A percentile compares a stretch with the other conserved stretches of the same genome.
Evolutionary conservation across 768 basidiomycete genomes (phyloP).

Genomic region (Hortiboletus campestris): DNA sequence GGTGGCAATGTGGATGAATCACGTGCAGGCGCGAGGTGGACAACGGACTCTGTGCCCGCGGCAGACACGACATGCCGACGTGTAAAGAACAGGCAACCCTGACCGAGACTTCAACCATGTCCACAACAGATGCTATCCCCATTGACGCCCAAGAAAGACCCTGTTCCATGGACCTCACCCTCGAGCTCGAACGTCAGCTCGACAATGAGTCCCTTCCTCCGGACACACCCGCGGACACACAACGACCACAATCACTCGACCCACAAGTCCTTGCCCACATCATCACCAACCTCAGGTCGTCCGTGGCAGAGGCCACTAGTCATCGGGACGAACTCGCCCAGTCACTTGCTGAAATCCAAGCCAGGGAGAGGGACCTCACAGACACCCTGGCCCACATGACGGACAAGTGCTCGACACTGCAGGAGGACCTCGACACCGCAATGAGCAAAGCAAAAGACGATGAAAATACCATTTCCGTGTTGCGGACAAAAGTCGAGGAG

Average conservation of each 20-base stretch:
- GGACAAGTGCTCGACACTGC: constrained; percentile 59
- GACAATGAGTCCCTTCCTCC: constrained; percentile 59
- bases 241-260: constrained; percentile 58
- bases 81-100: not conserved
- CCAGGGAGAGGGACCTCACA: constrained; percentile 57
- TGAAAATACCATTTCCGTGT: constrained; percentile 70
- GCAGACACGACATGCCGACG: constrained; percentile 9
- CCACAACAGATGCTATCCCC: constrained; percentile 24
- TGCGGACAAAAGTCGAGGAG: constrained; percentile 84
- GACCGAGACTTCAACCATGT: constrained; percentile 23
- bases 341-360: constrained; percentile 47
- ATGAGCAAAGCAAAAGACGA: constrained; percentile 61
- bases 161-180: constrained; percentile 70
- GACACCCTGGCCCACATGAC: constrained; percentile 64
- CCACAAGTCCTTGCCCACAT: constrained; percentile 75
- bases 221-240: constrained; percentile 36
- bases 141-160: constrained; percentile 26
- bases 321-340: constrained; percentile 69
- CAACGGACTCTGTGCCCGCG: not conserved
- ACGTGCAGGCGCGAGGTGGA: constrained; percentile 7
- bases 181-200: constrained; percentile 78
- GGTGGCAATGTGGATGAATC: not conserved
- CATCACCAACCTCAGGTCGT: constrained; percentile 67
- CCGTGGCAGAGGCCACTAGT: constrained; percentile 58
- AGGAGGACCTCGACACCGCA: constrained; percentile 54